Evolutionary conservation across 1,284 basidiomycete genomes (phyloP).

Genomic region (Tilletia caries): DNA sequence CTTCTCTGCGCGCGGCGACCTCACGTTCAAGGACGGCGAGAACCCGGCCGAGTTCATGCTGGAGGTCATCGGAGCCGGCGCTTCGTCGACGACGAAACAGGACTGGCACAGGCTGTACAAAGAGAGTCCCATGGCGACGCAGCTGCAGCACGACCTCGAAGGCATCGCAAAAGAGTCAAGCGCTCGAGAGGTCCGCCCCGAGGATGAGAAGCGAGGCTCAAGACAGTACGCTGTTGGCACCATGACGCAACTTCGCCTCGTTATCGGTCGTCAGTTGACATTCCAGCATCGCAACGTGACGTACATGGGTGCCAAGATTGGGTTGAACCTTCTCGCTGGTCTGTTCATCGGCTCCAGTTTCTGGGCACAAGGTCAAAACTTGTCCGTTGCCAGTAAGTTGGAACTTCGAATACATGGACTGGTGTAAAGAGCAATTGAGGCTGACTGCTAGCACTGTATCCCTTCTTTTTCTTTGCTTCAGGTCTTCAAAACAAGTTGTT

Average conservation of each 20-base stretch:
- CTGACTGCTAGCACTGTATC: neutral
- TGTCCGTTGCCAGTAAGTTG: slow-evolving; percentile 25
- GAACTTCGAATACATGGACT: neutral
- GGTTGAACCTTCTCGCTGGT: slow-evolving; percentile 59
- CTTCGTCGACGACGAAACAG: slow-evolving; percentile 38
- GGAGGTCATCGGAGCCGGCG: slow-evolving; percentile 42
- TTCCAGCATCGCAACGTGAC: slow-evolving; percentile 51
- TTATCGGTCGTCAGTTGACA: slow-evolving; percentile 37
- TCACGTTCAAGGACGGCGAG: slow-evolving; percentile 45
- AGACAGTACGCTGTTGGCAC: slow-evolving; percentile 46
- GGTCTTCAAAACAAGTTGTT: slow-evolving; percentile 72
- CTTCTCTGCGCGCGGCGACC: slow-evolving; percentile 25
- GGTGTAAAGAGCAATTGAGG: neutral
- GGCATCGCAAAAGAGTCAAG: slow-evolving; percentile 16
- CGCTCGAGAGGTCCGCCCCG: slow-evolving; percentile 26
- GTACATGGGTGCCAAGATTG: slow-evolving; percentile 46
- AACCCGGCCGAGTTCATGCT: slow-evolving; percentile 55
- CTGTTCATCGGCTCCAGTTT: slow-evolving; percentile 62
- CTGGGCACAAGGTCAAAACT: slow-evolving; percentile 35
- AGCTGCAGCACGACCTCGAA: slow-evolving; percentile 27
- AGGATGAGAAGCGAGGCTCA: slow-evolving; percentile 39
- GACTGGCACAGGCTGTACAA: slow-evolving; percentile 45
- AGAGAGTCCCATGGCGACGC: slow-evolving; percentile 26
- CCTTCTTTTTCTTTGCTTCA: neutral
- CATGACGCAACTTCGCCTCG: slow-evolving; percentile 36